A percentile compares a stretch with the other conserved stretches of the same genome.
These are phyloP conservation scores for Naganishia kalamii DNA, from an alignment of 768 basidiomycete species.

Conservation along the genomic window DNA sequence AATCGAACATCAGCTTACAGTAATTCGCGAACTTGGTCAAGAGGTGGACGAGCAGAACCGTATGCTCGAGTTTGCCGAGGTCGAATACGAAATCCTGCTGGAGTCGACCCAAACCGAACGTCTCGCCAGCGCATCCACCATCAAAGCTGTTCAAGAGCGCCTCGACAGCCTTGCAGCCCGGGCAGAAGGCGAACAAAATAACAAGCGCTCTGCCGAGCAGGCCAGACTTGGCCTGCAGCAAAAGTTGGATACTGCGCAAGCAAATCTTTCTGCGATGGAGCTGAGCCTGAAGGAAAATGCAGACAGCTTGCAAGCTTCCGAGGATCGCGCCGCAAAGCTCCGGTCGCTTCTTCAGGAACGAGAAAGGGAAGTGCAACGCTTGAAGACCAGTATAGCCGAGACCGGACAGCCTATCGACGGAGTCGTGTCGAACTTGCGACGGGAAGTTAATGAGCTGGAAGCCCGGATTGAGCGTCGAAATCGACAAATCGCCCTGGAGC, in stretches of 20 bases:
- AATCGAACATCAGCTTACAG: neutral
- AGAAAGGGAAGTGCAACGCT: neutral
- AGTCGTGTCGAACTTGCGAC: neutral
- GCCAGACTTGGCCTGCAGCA: neutral
- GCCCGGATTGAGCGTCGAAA: conserved; percentile 20
- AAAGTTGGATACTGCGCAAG: neutral
- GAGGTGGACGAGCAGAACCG: conserved; percentile 14
- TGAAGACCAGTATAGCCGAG: conserved; percentile 1
- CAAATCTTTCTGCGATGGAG: conserved; percentile 10
- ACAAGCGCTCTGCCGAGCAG: neutral
- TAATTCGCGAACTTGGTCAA: neutral
- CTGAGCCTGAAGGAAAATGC: conserved; percentile 5
- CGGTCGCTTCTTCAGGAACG: neutral
- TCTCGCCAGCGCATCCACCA: neutral
- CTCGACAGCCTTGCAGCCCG: neutral
- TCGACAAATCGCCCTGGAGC: conserved; percentile 21
- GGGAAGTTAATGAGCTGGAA: neutral
- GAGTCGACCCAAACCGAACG: neutral
- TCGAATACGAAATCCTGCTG: conserved; percentile 12
- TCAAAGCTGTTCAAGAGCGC: neutral
- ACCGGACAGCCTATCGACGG: conserved; percentile 17
- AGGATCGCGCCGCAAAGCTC: neutral
- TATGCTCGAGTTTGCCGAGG: conserved; percentile 20
- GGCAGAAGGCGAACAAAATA: neutral
- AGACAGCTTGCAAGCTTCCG: conserved; percentile 4